Evolutionary conservation across 257 asterid species (phyloP).

Genomic region (Solanum etuberosum): DNA sequence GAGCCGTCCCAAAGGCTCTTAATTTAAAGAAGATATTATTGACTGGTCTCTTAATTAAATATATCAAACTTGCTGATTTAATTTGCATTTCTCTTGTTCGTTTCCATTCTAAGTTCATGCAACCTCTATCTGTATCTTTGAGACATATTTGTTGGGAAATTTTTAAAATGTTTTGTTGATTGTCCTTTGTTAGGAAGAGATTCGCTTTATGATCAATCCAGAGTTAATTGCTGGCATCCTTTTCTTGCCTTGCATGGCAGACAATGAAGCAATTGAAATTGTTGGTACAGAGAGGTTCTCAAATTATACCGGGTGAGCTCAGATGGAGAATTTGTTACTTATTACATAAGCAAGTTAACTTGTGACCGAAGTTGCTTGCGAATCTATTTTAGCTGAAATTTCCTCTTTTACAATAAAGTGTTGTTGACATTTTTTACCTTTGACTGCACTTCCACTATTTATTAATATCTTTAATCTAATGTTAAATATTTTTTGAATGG

Average conservation of each 20-base stretch:
- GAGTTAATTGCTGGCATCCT: constrained; percentile 70
- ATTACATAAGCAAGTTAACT: not conserved
- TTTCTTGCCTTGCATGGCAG: constrained; percentile 70
- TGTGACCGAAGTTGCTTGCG: not conserved
- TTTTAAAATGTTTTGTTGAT: not conserved
- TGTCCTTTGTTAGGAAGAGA: constrained; percentile 49
- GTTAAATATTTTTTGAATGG: not conserved
- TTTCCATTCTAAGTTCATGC: not conserved
- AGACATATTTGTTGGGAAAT: not conserved
- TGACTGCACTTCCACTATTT: not conserved
- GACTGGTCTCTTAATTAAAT: not conserved
- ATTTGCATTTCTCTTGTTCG: not conserved
- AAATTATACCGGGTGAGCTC: constrained; percentile 52
- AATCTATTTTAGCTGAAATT: not conserved
- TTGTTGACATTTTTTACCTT: not conserved
- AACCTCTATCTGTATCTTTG: not conserved
- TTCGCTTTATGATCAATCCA: constrained; percentile 90
- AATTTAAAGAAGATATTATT: not conserved
- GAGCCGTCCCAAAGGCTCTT: not conserved
- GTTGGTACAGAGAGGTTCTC: constrained; percentile 91
- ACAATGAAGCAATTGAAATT: constrained; percentile 84
- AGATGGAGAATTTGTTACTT: not conserved
- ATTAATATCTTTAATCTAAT: not conserved
- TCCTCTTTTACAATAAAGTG: not conserved
- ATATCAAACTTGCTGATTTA: not conserved